These are phyloP conservation scores for Rosa rugosa DNA, from an alignment of 306 rosid genomes.

Conservation along the genomic window DNA sequence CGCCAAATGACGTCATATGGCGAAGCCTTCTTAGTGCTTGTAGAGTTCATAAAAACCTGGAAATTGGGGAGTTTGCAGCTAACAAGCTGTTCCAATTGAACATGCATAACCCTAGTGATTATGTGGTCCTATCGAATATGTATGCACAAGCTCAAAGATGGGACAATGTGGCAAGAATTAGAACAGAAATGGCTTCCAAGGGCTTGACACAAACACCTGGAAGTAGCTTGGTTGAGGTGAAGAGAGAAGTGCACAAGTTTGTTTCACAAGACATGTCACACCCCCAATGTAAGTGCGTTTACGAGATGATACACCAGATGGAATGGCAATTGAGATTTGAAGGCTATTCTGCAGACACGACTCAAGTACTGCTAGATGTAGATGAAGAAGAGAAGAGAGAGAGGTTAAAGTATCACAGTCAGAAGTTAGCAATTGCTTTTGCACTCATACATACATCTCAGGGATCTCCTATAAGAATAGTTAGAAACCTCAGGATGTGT, in stretches of 20 bases:
- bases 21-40: constrained; percentile 82
- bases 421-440: constrained; percentile 84
- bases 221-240: constrained; percentile 70
- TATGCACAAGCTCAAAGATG: constrained; percentile 65
- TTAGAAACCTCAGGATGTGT: constrained; percentile 77
- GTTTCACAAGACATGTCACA: constrained; percentile 75
- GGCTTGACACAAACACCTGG: constrained; percentile 64
- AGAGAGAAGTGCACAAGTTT: constrained; percentile 59
- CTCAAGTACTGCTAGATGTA: constrained; percentile 67
- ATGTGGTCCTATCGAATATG: constrained; percentile 65
- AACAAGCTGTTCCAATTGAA: constrained; percentile 46
- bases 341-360: constrained; percentile 69
- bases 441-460: constrained; percentile 63
- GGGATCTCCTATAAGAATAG: constrained; percentile 63
- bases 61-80: constrained; percentile 63
- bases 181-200: constrained; percentile 50
- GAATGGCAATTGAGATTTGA: constrained; percentile 95
- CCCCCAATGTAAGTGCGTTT: constrained; percentile 36
- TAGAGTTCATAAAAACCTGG: constrained; percentile 60
- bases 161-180: constrained; percentile 62
- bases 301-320: constrained; percentile 88
- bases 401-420: constrained; percentile 76
- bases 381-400: constrained; percentile 80
- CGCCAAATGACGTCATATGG: constrained; percentile 72
- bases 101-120: constrained; percentile 56